phyloP scores from a whole-genome alignment of 176 grass and related monocot species.

The Cenchrus fungigraminus region DNA sequence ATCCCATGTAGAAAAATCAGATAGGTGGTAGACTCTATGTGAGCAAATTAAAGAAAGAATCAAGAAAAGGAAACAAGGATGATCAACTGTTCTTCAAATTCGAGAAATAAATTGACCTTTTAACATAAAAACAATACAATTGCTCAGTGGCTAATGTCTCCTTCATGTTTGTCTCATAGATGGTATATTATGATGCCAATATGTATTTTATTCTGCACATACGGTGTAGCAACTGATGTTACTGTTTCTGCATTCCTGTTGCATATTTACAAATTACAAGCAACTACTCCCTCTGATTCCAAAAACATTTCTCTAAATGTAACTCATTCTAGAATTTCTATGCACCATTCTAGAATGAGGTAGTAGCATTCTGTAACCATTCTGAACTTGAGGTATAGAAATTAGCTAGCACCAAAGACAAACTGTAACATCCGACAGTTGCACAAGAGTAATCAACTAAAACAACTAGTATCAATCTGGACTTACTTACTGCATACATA shows the following conservation, averaged over 20 bases:
- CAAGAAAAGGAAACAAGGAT: neutral
- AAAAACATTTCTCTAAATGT: neutral
- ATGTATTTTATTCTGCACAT: neutral
- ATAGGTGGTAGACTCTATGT: neutral
- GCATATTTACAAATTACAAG: neutral
- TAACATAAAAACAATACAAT: slow-evolving; percentile 8
- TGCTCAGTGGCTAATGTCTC: neutral
- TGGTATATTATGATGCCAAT: neutral
- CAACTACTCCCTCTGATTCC: neutral
- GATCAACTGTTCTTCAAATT: neutral
- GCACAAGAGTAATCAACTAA: neutral
- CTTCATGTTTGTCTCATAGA: slow-evolving; percentile 17
- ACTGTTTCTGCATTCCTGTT: slow-evolving; percentile 6
- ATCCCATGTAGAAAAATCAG: neutral
- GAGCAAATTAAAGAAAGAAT: neutral
- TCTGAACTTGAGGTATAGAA: neutral
- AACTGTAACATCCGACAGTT: neutral
- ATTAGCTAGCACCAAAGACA: slow-evolving; percentile 25
- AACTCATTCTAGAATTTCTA: neutral
- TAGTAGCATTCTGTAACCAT: neutral
- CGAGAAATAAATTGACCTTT: neutral
- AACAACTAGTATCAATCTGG: neutral
- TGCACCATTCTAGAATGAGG: neutral
- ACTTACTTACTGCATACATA: neutral
- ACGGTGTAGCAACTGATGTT: neutral